A percentile compares a stretch with the other conserved stretches of the same genome.
phyloP scores from a whole-genome alignment of 2,329 filamentous ascomycete species.

The Calycina herbarum region DNA sequence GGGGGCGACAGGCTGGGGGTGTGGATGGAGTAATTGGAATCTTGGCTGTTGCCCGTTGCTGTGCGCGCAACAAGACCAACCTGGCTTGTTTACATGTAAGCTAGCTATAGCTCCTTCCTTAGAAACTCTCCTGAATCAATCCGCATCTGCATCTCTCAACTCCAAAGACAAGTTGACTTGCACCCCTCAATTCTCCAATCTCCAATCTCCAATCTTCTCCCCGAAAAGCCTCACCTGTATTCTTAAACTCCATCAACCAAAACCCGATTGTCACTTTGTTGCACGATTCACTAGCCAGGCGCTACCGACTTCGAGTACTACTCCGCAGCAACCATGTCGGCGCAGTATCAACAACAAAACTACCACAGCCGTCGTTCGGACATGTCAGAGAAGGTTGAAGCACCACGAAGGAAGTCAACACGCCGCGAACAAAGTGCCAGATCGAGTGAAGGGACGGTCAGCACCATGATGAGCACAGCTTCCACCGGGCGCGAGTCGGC shows the following conservation, averaged over 20 bases:
- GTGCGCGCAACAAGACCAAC: background rate
- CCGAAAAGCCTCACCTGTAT: background rate
- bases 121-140: background rate
- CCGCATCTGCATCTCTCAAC: constrained; percentile 8
- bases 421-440: constrained; percentile 43
- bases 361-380: constrained; percentile 33
- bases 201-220: background rate
- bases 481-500: constrained; percentile 73
- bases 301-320: background rate
- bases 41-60: background rate
- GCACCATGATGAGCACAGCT: constrained; percentile 76
- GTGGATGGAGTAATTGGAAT: background rate
- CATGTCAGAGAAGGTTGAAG: constrained; percentile 36
- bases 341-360: constrained; percentile 36
- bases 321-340: constrained; percentile 26
- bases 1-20: background rate
- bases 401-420: constrained; percentile 33
- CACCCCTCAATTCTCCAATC: background rate
- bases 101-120: background rate
- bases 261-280: background rate
- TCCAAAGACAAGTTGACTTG: background rate
- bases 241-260: background rate
- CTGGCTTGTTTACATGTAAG: background rate
- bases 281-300: background rate
- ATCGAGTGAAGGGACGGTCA: constrained; percentile 87